Percentiles rank a stretch among this genome's conserved stretches.
Conservation (phyloP, 2,329 filamentous ascomycete genomes). For the Didymellaceae sp. region DNA sequence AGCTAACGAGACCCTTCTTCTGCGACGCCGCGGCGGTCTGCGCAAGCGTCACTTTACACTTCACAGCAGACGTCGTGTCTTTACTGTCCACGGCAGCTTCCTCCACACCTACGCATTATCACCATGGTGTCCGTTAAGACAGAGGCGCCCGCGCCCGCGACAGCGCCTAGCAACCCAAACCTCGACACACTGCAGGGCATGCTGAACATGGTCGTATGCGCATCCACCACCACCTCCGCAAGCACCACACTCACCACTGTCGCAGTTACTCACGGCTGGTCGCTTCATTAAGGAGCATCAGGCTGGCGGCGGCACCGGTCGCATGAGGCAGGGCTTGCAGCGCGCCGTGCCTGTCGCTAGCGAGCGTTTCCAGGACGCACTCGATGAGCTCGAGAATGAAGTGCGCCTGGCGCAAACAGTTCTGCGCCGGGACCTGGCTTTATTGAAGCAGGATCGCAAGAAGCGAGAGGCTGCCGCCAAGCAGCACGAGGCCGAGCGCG, state of each 20-base stretch:
- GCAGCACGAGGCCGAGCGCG: conserved; percentile 40
- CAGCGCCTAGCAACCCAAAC: conserved; percentile 26
- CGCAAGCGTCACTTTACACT: conserved; percentile 15
- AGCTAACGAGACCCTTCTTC: conserved; percentile 22
- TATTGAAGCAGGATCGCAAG: conserved; percentile 44
- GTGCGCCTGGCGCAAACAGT: conserved; percentile 47
- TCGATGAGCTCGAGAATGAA: conserved; percentile 59
- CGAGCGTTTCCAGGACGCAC: conserved; percentile 56
- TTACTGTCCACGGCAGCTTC: not conserved
- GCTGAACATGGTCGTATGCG: conserved; percentile 55
- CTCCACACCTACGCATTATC: not conserved
- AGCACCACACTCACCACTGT: conserved; percentile 11
- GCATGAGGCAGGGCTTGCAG: conserved; percentile 42
- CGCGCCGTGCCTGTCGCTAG: conserved; percentile 51
- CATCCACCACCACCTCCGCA: not conserved
- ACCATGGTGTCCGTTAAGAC: conserved; percentile 25
- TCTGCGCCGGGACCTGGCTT: conserved; percentile 46
- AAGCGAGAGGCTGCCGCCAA: conserved; percentile 45
- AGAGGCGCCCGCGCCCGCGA: conserved; percentile 14
- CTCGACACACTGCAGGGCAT: conserved; percentile 56
- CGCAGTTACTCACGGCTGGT: conserved; percentile 53
- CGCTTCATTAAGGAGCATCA: conserved; percentile 54
- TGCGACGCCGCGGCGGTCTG: conserved; percentile 21
- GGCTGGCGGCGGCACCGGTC: conserved; percentile 35
- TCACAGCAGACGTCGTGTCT: too few relatives aligned